Conservation (phyloP, 768 basidiomycete species). For the Naganishia friedmannii region DNA sequence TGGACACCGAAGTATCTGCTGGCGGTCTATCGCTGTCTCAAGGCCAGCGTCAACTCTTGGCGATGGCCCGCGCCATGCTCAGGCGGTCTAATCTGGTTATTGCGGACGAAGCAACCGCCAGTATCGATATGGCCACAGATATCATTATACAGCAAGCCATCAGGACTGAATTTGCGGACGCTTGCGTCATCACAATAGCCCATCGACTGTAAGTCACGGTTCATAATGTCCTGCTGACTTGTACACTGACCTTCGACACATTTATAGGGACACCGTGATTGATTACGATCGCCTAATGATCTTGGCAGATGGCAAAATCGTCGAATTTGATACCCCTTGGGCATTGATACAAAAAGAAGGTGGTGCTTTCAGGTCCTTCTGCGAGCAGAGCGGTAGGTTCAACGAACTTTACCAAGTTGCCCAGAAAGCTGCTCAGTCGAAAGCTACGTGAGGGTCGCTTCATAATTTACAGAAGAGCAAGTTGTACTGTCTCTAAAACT, state of each 20-base stretch:
- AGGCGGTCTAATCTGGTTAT: constrained; percentile 22
- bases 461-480: neutral
- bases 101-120: constrained; percentile 51
- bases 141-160: constrained; percentile 50
- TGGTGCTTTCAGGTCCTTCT: constrained; percentile 46
- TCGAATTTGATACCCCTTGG: constrained; percentile 51
- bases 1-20: constrained; percentile 76
- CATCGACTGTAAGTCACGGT: constrained; percentile 14
- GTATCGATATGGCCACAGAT: constrained; percentile 52
- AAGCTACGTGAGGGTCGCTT: neutral
- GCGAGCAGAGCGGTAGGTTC: constrained; percentile 50
- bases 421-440: constrained; percentile 30
- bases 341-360: constrained; percentile 44
- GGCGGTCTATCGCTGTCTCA: constrained; percentile 90
- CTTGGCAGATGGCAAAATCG: constrained; percentile 50
- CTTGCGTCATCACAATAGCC: constrained; percentile 50
- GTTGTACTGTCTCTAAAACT: constrained; percentile 2
- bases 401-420: constrained; percentile 46
- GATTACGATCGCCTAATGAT: constrained; percentile 52
- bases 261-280: constrained; percentile 46
- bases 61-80: constrained; percentile 39
- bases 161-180: constrained; percentile 47
- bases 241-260: constrained; percentile 25
- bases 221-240: neutral
- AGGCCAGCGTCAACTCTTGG: constrained; percentile 71